These are phyloP conservation scores for Citrus maxima DNA, from an alignment of 345 rosid species.

Conservation along the genomic window DNA sequence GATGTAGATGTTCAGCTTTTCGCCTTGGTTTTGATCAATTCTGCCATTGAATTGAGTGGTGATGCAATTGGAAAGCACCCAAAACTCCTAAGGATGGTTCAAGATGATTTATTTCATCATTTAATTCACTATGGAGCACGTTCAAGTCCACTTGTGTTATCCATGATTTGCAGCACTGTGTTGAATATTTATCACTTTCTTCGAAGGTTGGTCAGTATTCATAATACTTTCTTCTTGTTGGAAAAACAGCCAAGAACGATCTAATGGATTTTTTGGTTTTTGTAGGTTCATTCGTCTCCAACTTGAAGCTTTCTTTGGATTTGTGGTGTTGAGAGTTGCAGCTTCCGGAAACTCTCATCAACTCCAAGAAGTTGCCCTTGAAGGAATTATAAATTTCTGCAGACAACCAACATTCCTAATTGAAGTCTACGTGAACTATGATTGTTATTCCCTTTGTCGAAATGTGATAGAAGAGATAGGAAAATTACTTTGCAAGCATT, in stretches of 20 bases:
- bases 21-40: conserved; percentile 63
- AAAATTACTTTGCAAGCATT: conserved; percentile 75
- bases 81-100: conserved; percentile 71
- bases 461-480: conserved; percentile 72
- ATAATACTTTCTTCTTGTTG: background rate
- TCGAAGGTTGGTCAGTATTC: conserved; percentile 61
- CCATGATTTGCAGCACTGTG: conserved; percentile 87
- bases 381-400: conserved; percentile 80
- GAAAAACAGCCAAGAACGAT: background rate
- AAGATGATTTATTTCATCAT: conserved; percentile 86
- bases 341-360: conserved; percentile 40
- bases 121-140: conserved; percentile 74
- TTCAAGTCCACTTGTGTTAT: conserved; percentile 71
- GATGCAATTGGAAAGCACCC: conserved; percentile 71
- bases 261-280: background rate
- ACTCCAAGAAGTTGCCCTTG: conserved; percentile 82
- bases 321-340: conserved; percentile 55
- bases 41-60: conserved; percentile 76
- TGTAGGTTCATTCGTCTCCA: conserved; percentile 81
- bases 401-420: conserved; percentile 73
- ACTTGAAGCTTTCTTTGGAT: conserved; percentile 83
- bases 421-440: conserved; percentile 83
- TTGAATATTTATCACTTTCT: conserved; percentile 82
- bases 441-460: conserved; percentile 65
- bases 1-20: conserved; percentile 78